Percentiles rank a stretch among this genome's conserved stretches.
Conservation (phyloP, 495 filamentous ascomycete species). For the Clohesyomyces aquaticus region DNA sequence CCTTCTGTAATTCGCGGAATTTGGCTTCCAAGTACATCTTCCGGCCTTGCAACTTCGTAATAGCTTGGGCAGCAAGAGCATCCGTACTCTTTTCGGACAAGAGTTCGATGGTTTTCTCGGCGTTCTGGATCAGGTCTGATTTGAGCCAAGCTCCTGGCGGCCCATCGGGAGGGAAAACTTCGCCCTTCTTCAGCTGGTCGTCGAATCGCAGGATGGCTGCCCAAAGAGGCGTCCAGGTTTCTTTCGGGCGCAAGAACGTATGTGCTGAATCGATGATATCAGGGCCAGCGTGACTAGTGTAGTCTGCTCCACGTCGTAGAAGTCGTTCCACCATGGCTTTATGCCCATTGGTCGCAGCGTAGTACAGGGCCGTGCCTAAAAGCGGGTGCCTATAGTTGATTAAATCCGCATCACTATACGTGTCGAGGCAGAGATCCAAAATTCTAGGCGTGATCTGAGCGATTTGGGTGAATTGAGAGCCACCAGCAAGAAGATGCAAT, state of each 20-base stretch:
- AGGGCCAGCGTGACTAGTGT: conserved; percentile 4
- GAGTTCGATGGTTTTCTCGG: conserved; percentile 1
- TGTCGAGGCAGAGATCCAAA: conserved; percentile 7
- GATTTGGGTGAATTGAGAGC: conserved; percentile 1
- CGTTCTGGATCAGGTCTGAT: conserved; percentile 9
- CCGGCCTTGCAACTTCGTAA: too few species aligned
- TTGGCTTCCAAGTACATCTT: too few species aligned
- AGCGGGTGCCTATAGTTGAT: conserved; percentile 9
- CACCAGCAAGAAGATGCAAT: neutral
- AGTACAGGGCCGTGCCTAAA: conserved; percentile 5
- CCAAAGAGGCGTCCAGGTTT: conserved; percentile 15
- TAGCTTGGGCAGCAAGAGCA: too few species aligned
- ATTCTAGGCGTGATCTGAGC: conserved; percentile 9
- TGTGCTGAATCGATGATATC: neutral
- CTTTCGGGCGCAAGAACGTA: neutral
- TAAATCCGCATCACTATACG: neutral
- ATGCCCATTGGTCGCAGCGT: conserved; percentile 10
- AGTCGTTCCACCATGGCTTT: conserved; percentile 15
- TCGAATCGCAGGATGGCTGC: conserved; percentile 3
- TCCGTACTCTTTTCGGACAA: too few species aligned
- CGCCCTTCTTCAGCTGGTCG: neutral
- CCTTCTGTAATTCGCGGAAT: too few species aligned
- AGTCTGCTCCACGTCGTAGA: neutral
- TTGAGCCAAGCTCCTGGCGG: neutral
- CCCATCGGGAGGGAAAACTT: neutral